Evolutionary conservation across 352 stramenopile genomes (phyloP).

Genomic region (Globisporangium solare): DNA sequence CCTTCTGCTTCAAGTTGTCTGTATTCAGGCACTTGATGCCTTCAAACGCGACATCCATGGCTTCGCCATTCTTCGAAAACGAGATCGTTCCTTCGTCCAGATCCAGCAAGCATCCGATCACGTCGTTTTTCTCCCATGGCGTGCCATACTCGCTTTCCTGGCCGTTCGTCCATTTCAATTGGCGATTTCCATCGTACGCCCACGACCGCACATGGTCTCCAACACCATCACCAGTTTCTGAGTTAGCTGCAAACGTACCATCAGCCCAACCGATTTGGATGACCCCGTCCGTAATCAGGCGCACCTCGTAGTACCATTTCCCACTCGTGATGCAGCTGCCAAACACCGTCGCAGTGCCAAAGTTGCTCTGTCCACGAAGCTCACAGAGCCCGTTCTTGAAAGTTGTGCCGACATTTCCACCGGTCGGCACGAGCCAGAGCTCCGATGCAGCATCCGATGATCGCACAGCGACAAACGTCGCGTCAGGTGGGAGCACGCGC

Average conservation of each 20-base stretch:
- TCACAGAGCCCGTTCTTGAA: constrained; percentile 74
- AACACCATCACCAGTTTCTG: constrained; percentile 82
- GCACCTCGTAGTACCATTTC: constrained; percentile 91
- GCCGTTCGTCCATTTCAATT: constrained; percentile 82
- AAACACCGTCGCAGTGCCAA: constrained; percentile 62
- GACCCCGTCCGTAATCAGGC: constrained; percentile 82
- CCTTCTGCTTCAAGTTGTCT: constrained; percentile 15
- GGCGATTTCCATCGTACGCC: constrained; percentile 85
- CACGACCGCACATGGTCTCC: constrained; percentile 89
- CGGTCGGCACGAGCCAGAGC: constrained; percentile 42
- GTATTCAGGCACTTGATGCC: constrained; percentile 28
- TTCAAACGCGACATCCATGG: constrained; percentile 56
- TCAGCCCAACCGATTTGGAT: constrained; percentile 93
- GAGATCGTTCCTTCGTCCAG: constrained; percentile 59
- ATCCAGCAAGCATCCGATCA: constrained; percentile 87
- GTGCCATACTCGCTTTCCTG: constrained; percentile 57
- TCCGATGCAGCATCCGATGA: constrained; percentile 21
- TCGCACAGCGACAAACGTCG: constrained; percentile 27
- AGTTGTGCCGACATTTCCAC: constrained; percentile 33
- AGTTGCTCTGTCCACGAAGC: constrained; percentile 67
- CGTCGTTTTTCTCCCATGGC: constrained; percentile 75
- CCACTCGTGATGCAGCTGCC: constrained; percentile 41
- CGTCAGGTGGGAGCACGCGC: constrained; percentile 27
- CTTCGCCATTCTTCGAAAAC: constrained; percentile 84
- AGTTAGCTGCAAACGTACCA: constrained; percentile 68